Conservation (phyloP, 2,329 filamentous ascomycete species). For the Trichophyton simii region DNA sequence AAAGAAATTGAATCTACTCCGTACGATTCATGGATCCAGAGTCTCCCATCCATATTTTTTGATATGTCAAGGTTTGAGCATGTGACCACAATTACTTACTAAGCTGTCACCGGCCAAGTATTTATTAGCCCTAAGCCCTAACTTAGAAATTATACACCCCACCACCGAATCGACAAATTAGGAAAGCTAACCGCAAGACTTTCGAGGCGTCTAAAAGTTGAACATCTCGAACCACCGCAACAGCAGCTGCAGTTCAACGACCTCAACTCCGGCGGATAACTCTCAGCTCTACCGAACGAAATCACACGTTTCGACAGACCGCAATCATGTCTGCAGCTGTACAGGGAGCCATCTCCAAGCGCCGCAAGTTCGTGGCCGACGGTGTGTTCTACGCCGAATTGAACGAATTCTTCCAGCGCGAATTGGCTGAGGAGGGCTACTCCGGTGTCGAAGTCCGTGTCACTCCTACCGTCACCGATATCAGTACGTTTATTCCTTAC, state of each 20-base stretch:
- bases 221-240: not conserved
- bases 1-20: not conserved
- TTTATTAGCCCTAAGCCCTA: conserved; percentile 25
- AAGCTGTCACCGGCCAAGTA: conserved; percentile 17
- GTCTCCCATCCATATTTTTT: not conserved
- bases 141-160: conserved; percentile 25
- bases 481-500: conserved; percentile 46
- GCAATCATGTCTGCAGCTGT: conserved; percentile 37
- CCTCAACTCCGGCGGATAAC: conserved; percentile 11
- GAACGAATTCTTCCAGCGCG: conserved; percentile 99
- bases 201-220: not conserved
- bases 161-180: conserved; percentile 22
- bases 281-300: conserved; percentile 12
- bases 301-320: conserved; percentile 20
- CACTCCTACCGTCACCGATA: conserved; percentile 98
- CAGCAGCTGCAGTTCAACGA: not conserved
- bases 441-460: conserved; percentile 99
- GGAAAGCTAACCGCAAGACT: conserved; percentile 12
- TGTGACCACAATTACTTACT: conserved; percentile 18
- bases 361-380: conserved; percentile 73
- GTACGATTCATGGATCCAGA: not conserved
- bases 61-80: conserved; percentile 8
- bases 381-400: conserved; percentile 99
- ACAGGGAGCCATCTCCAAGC: conserved; percentile 42
- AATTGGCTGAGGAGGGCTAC: conserved; percentile 99